Conservation (phyloP, 139 green algal species). For the Mesotaenium endlicherianum region DNA sequence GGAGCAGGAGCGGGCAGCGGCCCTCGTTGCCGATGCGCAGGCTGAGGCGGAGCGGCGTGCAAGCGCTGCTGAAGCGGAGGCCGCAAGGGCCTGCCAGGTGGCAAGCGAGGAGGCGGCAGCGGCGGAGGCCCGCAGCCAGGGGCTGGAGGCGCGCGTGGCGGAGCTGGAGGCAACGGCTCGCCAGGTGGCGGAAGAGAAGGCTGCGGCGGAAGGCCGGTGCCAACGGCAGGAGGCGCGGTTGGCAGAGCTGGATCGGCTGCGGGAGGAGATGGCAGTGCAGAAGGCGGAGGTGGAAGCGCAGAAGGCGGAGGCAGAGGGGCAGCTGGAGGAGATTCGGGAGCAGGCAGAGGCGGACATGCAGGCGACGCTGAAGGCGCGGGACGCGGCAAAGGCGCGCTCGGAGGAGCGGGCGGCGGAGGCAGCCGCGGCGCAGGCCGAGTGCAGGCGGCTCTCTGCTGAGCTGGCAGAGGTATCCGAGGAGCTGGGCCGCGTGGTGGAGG, state of each 20-base stretch:
- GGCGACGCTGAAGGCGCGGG: background rate
- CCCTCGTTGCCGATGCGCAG: background rate
- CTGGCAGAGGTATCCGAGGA: no score
- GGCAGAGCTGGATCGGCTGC: no score
- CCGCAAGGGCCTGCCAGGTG: background rate
- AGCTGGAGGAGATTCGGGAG: slow-evolving; percentile 6
- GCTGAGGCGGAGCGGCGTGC: background rate
- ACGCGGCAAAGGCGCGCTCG: background rate
- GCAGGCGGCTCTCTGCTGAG: no score
- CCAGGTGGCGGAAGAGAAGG: no score
- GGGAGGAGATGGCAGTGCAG: slow-evolving; percentile 1
- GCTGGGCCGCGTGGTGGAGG: no score
- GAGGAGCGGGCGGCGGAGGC: background rate
- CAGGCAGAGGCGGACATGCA: background rate
- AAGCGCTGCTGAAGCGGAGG: background rate
- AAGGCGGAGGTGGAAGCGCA: slow-evolving; percentile 1
- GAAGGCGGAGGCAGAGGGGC: background rate
- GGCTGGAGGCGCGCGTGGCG: background rate
- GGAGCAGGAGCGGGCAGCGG: no score
- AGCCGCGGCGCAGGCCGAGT: background rate
- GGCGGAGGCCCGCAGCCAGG: no score
- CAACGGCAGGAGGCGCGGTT: no score
- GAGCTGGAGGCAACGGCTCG: no score
- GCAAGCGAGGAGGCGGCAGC: background rate
- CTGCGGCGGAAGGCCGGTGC: no score